Base-by-base conservation (phyloP, 164 flowering plant species). In the Vitis riparia region DNA sequence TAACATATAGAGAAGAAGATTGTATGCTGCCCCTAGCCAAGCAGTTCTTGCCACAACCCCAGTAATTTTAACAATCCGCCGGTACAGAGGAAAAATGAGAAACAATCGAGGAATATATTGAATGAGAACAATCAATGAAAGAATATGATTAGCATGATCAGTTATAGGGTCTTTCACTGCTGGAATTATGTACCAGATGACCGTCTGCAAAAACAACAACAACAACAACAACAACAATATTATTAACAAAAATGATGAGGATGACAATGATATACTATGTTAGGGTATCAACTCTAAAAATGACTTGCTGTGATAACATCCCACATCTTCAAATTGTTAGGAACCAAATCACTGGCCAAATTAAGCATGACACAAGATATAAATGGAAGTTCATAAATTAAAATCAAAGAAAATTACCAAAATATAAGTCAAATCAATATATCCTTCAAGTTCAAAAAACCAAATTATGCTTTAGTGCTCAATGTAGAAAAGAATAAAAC, bases 1-100 rank as follows among this genome's bases (percentile, higher is more conserved):
- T 44, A 94, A 79, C 73, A 89, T 78, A 71, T 77, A 92, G 19
- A 92, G 88, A 7, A 92, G 81, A 49, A 94, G 87, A 82, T 92
- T 94, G 77, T 91, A 92, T 1, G 86, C 95, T 47, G 98, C 94
- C 55, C 98, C 98, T 5, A 92, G 85, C 97, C 97, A 92, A 59
- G 97, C 88, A 55, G 89, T 92, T 70, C 76, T 87, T 13, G 97
- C 88, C 8, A 89, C 78, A 51, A 85, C 87, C 5, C 99, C 99
- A 5, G 94, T 89, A 12, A 88, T 81, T 78, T 93, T 95, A 23
- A 89, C 78, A 7, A 93, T 90, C 73, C 86, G 78, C 11, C 79
- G 75, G 68, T 89, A 87, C 50, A 95, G 69, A 27, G 98, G 98
- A 50, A 91, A 84, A 65, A 95, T 90, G 44, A 90, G 79, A 49